Evolutionary conservation across 345 rosid genomes (phyloP).

Genomic region (Pseudoturritis turrita): DNA sequence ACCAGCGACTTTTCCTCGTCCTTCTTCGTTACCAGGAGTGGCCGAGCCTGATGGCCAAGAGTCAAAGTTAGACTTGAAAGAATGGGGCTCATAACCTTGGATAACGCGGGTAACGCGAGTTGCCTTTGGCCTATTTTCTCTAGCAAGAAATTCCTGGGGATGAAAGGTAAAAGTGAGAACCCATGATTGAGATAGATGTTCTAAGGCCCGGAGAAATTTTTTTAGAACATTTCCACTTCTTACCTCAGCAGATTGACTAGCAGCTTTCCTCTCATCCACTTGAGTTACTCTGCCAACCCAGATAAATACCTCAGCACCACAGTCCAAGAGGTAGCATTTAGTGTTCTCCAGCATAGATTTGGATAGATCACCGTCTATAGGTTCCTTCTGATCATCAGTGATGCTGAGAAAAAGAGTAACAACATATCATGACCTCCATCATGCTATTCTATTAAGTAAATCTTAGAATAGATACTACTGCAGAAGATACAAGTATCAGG

Average conservation of each 20-base stretch:
- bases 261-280: conserved; percentile 95
- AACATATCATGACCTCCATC: conserved; percentile 15
- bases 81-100: conserved; percentile 90
- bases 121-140: conserved; percentile 83
- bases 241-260: conserved; percentile 87
- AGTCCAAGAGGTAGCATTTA: conserved; percentile 77
- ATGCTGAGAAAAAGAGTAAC: conserved; percentile 41
- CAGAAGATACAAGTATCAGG: not conserved
- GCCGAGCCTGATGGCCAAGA: conserved; percentile 93
- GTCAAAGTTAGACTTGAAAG: conserved; percentile 91
- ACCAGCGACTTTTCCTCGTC: conserved; percentile 99
- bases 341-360: conserved; percentile 79
- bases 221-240: conserved; percentile 1
- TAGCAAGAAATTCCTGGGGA: conserved; percentile 65
- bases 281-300: conserved; percentile 98
- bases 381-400: conserved; percentile 53
- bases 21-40: conserved; percentile 78
- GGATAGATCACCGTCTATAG: conserved; percentile 75
- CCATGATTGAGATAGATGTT: not conserved
- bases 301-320: conserved; percentile 81
- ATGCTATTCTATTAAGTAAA: not conserved
- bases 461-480: not conserved
- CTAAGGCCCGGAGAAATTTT: not conserved
- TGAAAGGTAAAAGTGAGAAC: conserved; percentile 25
- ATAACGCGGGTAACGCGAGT: conserved; percentile 71